Conservation (phyloP, 257 asterid species). For the Solanum pinnatisectum region DNA sequence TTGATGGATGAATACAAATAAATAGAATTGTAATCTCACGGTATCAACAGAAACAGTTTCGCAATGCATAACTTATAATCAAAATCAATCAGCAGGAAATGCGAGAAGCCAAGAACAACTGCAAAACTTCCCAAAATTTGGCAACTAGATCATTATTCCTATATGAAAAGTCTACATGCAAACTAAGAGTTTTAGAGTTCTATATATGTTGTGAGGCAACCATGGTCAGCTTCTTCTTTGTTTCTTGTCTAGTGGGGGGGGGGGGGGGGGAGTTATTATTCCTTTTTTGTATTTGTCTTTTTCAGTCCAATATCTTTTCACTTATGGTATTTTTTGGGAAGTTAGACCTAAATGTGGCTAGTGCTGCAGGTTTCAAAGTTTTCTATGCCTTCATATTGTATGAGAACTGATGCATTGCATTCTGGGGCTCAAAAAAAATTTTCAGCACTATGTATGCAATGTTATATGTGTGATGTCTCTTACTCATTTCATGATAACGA, state of each 20-base stretch:
- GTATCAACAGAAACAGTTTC: background rate
- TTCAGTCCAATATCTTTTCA: background rate
- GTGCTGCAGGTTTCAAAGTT: background rate
- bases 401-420: background rate
- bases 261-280: background rate
- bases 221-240: background rate
- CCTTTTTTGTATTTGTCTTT: background rate
- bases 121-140: background rate
- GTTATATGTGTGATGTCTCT: background rate
- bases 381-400: background rate
- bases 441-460: background rate
- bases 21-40: background rate
- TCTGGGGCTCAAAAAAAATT: background rate
- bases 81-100: background rate
- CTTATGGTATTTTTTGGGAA: background rate
- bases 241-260: background rate
- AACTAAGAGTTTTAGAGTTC: background rate
- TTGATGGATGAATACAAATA: background rate
- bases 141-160: background rate
- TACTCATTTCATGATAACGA: background rate
- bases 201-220: background rate
- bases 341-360: background rate
- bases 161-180: background rate
- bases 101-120: background rate
- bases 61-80: background rate